Evolutionary conservation across 768 basidiomycete genomes (phyloP).

Genomic region (Kwoniella sp.): DNA sequence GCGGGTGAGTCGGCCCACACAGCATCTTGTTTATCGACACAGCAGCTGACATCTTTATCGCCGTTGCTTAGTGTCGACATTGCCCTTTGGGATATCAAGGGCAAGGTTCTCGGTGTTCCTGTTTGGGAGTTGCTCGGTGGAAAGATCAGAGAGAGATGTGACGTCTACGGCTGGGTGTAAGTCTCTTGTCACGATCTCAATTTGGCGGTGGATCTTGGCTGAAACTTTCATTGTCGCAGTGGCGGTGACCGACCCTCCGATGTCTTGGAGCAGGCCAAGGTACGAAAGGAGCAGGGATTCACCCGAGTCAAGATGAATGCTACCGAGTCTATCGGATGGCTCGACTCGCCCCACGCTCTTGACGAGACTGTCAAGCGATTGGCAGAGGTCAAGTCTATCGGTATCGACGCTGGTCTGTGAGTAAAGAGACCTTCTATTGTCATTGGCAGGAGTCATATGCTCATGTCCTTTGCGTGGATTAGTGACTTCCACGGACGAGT

Average conservation of each 20-base stretch:
- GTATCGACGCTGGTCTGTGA: constrained; percentile 52
- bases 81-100: constrained; percentile 69
- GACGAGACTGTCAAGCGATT: constrained; percentile 52
- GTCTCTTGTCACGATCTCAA: constrained; percentile 36
- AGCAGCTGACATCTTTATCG: neutral
- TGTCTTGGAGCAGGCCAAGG: constrained; percentile 52
- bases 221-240: constrained; percentile 1
- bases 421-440: constrained; percentile 9
- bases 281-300: constrained; percentile 53
- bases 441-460: no score
- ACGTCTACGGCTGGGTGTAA: constrained; percentile 48
- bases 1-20: constrained; percentile 35
- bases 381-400: constrained; percentile 50
- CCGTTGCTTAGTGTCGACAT: constrained; percentile 32
- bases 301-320: constrained; percentile 54
- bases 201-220: constrained; percentile 48
- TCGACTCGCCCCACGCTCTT: constrained; percentile 52
- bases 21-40: neutral
- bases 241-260: constrained; percentile 54
- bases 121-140: constrained; percentile 72
- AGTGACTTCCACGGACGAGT: constrained; percentile 55
- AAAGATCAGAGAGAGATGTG: constrained; percentile 64
- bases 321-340: constrained; percentile 50
- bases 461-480: neutral
- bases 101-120: constrained; percentile 70